These are phyloP conservation scores for Mycena olivaceomarginata DNA, from an alignment of 768 basidiomycete genomes.

Conservation along the genomic window DNA sequence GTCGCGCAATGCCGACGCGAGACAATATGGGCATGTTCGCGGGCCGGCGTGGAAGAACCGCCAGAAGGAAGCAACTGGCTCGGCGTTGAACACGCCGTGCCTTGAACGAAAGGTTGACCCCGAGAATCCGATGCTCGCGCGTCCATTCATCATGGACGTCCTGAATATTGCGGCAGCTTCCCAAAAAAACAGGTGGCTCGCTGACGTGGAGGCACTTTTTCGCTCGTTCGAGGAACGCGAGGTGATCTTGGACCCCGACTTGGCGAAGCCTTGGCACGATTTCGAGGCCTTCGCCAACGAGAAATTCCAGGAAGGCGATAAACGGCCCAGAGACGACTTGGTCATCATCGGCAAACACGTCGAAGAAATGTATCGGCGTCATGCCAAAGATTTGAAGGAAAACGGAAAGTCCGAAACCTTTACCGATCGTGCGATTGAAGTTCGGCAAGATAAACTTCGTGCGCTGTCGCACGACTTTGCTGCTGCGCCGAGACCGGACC, in stretches of 20 bases:
- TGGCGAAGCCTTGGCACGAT: slow-evolving; percentile 60
- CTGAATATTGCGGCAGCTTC: slow-evolving; percentile 38
- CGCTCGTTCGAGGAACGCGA: slow-evolving; percentile 13
- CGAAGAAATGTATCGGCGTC: slow-evolving; percentile 50
- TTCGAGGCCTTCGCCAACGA: slow-evolving; percentile 50
- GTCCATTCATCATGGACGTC: slow-evolving; percentile 55
- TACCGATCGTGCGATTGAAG: slow-evolving; percentile 62
- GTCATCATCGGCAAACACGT: slow-evolving; percentile 64
- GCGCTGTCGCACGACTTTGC: slow-evolving; percentile 64
- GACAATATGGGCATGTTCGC: slow-evolving; percentile 40
- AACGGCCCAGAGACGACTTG: slow-evolving; percentile 57
- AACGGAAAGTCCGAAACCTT: slow-evolving; percentile 48
- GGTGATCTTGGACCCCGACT: slow-evolving; percentile 45
- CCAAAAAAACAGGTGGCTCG: slow-evolving; percentile 43
- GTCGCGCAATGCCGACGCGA: slow-evolving; percentile 54
- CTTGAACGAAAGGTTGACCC: slow-evolving; percentile 40
- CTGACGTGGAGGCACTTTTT: slow-evolving; percentile 48
- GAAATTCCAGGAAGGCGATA: slow-evolving; percentile 39
- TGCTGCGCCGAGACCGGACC: slow-evolving; percentile 50
- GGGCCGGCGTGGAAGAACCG: slow-evolving; percentile 49
- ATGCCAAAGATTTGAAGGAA: slow-evolving; percentile 40
- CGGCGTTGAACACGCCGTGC: slow-evolving; percentile 31
- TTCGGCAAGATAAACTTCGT: slow-evolving; percentile 69
- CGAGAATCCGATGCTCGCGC: slow-evolving; percentile 36
- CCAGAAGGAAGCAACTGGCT: slow-evolving; percentile 16